Base-by-base conservation (phyloP, 306 rosid genomes). In the Inga leiocalycina region DNA sequence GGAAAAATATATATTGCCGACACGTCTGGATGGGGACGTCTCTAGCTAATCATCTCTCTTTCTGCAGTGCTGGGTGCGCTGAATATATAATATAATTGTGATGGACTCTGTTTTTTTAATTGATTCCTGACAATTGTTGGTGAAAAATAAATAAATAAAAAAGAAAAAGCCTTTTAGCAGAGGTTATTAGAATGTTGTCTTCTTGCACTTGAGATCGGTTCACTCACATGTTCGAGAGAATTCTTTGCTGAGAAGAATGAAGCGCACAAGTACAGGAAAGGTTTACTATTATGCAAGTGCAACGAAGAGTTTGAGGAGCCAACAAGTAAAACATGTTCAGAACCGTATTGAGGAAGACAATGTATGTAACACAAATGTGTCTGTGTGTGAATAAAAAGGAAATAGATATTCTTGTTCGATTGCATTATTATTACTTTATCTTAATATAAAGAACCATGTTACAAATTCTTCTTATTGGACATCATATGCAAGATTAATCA, bases 1-100 rank as follows among this genome's bases (percentile, higher is more conserved):
- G 74, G 17, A 39, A 77, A 39, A 39, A 44, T 11, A 46, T 10
- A 27, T 10, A 46, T 13, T 76, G 75, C 70, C 70, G 64, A 70
- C 81, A 85, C 71, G 44, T 57, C 41, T 69, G 74, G 81, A 14
- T 80, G 66, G 71, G 77, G 20, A 12, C 51, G 27, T 10, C 72
- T 79, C 56, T 24, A 32, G 34, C 69, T 65, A 0, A 34, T 15
- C 19, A 65, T 65, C 68, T 81, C 76, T 45, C 41, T 69, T 48
- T 48, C 37, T 62, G 37, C 35, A 10, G 30, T 59, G 34, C 76
- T 81, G 77, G 56, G 72, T 52, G 76, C 85, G 37, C 8, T 39
- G 41, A 37, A 37, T 37, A 65, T 81, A 52, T 79, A 84, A 52
- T 54, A 20, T 19, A 45, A 61, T 30, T 34, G 78, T 20, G 76